Evolutionary conservation across 2,329 filamentous ascomycete species (phyloP).

Genomic region (Falciphora oryzae): DNA sequence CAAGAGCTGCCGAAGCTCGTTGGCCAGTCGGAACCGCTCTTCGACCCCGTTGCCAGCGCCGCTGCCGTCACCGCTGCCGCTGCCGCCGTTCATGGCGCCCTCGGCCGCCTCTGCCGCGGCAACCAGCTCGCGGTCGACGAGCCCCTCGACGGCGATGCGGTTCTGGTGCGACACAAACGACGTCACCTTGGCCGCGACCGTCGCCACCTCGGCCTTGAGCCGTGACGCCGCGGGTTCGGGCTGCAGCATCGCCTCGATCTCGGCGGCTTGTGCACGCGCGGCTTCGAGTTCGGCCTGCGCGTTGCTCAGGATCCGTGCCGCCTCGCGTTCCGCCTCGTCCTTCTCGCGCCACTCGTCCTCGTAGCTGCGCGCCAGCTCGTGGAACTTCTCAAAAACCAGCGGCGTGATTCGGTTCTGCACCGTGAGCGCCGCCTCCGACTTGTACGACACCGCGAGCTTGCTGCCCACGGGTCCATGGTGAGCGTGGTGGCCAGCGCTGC

Average conservation of each 20-base stretch:
- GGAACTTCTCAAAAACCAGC: constrained; percentile 65
- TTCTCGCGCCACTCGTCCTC: constrained; percentile 73
- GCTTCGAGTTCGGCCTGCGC: constrained; percentile 61
- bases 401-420: constrained; percentile 65
- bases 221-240: constrained; percentile 43
- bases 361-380: constrained; percentile 63
- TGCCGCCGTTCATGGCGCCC: constrained; percentile 35
- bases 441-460: constrained; percentile 38
- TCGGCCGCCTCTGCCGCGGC: constrained; percentile 21
- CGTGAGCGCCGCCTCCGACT: constrained; percentile 61
- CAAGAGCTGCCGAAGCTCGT: constrained; percentile 51
- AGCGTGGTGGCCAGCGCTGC: not conserved
- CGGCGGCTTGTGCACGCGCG: constrained; percentile 53
- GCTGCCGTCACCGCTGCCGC: constrained; percentile 14
- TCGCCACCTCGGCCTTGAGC: constrained; percentile 34
- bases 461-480: not conserved
- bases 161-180: constrained; percentile 40
- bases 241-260: constrained; percentile 50
- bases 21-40: constrained; percentile 52
- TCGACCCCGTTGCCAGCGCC: constrained; percentile 40
- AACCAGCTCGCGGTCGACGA: constrained; percentile 44
- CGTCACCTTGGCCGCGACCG: constrained; percentile 42
- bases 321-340: constrained; percentile 62
- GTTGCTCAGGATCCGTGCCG: constrained; percentile 58
- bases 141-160: constrained; percentile 44